Evolutionary conservation across 2,329 filamentous ascomycete species (phyloP).

Genomic region (Arthrobotrys pseudoclavata): DNA sequence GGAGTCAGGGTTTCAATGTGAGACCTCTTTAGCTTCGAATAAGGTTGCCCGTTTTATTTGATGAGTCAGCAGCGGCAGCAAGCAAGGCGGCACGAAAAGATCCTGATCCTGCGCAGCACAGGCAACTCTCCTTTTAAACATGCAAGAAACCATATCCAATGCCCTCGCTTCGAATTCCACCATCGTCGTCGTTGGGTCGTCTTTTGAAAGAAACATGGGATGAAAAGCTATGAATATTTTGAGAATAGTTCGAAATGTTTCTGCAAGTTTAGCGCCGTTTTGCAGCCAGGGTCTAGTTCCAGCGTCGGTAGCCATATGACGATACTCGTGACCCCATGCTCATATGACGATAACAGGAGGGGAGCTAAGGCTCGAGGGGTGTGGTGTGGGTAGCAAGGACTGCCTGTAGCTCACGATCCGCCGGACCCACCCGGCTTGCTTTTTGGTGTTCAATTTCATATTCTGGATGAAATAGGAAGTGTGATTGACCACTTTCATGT

Average conservation of each 20-base stretch:
- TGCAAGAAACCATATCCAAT: constrained; percentile 4
- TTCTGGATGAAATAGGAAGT: constrained; percentile 47
- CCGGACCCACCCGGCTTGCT: constrained; percentile 44
- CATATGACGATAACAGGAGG: constrained; percentile 59
- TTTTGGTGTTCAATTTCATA: constrained; percentile 31
- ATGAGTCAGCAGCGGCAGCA: constrained; percentile 31
- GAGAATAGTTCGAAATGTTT: constrained; percentile 16
- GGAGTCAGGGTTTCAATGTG: constrained; percentile 27
- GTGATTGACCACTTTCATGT: constrained; percentile 51
- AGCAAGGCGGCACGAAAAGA: constrained; percentile 24
- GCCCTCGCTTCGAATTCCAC: constrained; percentile 5
- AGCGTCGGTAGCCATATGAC: constrained; percentile 33
- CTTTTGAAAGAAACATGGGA: constrained; percentile 44
- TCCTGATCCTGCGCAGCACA: constrained; percentile 25
- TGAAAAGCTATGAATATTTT: constrained; percentile 34
- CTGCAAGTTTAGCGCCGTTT: constrained; percentile 49
- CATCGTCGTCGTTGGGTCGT: neutral
- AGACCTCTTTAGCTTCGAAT: constrained; percentile 7
- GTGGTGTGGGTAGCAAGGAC: constrained; percentile 27
- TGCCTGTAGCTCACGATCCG: constrained; percentile 41
- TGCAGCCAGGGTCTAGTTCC: constrained; percentile 32
- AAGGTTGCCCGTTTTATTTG: constrained; percentile 7
- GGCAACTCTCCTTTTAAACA: constrained; percentile 4
- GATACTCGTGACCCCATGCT: constrained; percentile 58
- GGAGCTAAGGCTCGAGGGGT: constrained; percentile 13